Base-by-base conservation (phyloP, 148 eudicot species). In the Heliosperma pusillum region DNA sequence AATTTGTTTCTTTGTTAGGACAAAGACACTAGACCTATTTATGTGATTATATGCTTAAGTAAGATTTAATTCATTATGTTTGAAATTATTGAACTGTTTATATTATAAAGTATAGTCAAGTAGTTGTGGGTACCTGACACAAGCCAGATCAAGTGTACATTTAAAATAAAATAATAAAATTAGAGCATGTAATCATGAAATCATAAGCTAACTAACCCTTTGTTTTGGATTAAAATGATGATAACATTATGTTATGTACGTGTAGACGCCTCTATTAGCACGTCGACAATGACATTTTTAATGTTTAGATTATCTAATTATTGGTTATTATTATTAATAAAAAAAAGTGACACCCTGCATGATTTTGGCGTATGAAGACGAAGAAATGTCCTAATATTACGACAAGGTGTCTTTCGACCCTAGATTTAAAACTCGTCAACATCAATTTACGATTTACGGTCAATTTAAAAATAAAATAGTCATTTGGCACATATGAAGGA, bases 301-400 rank as follows among this genome's bases (percentile, higher is more conserved):
- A 45, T 22, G 12, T 36, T 13, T 8, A 70, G 27, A 47, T 26
- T 40, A 52, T 30, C 55, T 76, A 61, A 70, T 61, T 47, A 36
- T 71, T 50, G 76, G 66, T 71, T 78, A 71, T 63, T 74, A 71
- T 71, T 78, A 71, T 63, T 74, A 71, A 61, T 70, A 63, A 19
- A 61, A 62, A 19, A 53, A 5, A 26, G 63, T 55, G 21, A 50
- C 33, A 64, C 20, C 6, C 9, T 77, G 60, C 58, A 70, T 52
- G 6, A 47, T 12, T 47, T 61, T 47, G 58, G 47, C 50, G 1
- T 29, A 65, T 27, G 27, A 50, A 12, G 55, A 13, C 55, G 4
- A 50, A 50, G 1, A 50, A 50, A 13, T 12, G 17, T 50, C 55
- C 55, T 50, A 12, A 4, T 50, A 50, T 50, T 36, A 36, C 42